Evolutionary conservation across 192 early-diverging fungal species (phyloP), one percentile per base, ranked within the genome.

Genomic region (Linnemannia elongata): DNA sequence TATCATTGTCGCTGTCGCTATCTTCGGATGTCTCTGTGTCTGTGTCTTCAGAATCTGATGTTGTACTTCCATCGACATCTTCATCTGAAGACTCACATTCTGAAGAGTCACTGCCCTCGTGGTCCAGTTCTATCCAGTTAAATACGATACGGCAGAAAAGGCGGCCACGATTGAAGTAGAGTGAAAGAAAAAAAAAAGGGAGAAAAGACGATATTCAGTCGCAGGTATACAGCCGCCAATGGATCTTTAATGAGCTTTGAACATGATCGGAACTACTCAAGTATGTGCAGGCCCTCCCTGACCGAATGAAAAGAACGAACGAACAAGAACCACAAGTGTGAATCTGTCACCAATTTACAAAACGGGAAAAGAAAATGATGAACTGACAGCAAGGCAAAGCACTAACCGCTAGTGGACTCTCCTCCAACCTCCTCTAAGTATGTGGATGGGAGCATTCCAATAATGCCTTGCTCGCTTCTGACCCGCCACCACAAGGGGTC

Each of bases 371-470:
- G 47, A 77, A 5, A 52, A 47, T 41, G 69, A 76, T 49, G 54
- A 85, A 57, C 36, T 42, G 73, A 75, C 33, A 78, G 71, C 57
- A 75, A 77, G 68, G 74, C 42, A 80, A 74, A 49, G 76, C 84
- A 86, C 84, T 86, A 86, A 86, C 84, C 84, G 79, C 78, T 80
- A 81, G 84, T 86, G 84, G 84, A 72, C 49, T 78, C 76, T 20
- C 55, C 81, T 74, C 75, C 73, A 75, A 83, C 47, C 39, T 88
- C 76, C 79, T 91, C 83, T 76, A 92, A 80, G 76, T 90, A 91
- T 22, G 82, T 85, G 42, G 89, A 69, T 42, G 90, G 89, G n/a
- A 91, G 75, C 72, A 91, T 79, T 35, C 90, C 89, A 35, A 66
- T 70, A 17, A 69, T 44, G 15, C 88, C 90, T 49, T 88, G 80